Percentiles rank a stretch among this genome's conserved stretches.
Conservation (phyloP, 495 filamentous ascomycete genomes). For the Neurospora sp. region DNA sequence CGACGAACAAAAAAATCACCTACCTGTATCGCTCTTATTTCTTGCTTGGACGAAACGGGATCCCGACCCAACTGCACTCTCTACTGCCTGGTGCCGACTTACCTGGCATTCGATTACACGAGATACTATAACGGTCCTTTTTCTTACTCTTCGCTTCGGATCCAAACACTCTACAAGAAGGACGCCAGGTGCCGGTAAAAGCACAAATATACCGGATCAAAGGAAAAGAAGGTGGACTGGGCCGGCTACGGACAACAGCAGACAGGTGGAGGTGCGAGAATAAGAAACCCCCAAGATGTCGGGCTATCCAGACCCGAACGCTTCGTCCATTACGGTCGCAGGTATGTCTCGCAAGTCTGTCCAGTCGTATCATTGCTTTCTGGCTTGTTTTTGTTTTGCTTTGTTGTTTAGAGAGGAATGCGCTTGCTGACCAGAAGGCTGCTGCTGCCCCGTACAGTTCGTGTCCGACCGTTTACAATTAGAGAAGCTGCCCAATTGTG, state of each 20-base stretch:
- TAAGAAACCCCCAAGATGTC: slow-evolving; percentile 15
- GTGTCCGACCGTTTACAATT: slow-evolving; percentile 91
- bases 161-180: neutral
- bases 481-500: slow-evolving; percentile 59
- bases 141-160: neutral
- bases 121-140: neutral
- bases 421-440: slow-evolving; percentile 10
- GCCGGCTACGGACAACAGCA: neutral
- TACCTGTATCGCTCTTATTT: neutral
- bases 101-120: neutral
- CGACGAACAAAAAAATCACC: neutral
- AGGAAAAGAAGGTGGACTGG: neutral
- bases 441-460: slow-evolving; percentile 59
- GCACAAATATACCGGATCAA: neutral
- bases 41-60: neutral
- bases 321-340: slow-evolving; percentile 52
- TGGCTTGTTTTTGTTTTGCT: neutral
- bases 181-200: neutral
- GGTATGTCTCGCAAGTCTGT: slow-evolving; percentile 25
- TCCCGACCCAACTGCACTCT: neutral
- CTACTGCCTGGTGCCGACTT: neutral
- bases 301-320: slow-evolving; percentile 24
- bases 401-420: neutral
- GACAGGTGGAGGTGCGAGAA: slow-evolving; percentile 3
- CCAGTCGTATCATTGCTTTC: neutral